Evolutionary conservation across 371 early-diverging fungal genomes (phyloP), one percentile per base, ranked within the genome.

Genomic region (Haplosporangium sp.): DNA sequence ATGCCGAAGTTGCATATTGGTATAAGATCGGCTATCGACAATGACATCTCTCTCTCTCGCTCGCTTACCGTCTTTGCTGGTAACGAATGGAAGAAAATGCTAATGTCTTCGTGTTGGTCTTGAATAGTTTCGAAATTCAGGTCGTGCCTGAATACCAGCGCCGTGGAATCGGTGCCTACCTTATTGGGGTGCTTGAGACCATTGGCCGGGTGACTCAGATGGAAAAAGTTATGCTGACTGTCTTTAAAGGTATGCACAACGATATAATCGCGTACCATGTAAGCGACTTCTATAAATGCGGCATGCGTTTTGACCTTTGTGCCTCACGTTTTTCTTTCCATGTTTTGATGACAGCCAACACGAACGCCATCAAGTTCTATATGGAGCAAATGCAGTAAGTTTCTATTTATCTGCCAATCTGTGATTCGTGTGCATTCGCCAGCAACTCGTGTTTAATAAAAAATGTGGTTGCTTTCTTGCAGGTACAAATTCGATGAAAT

Each of bases 221-320:
- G 87, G 87, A 89, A 52, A 90, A 88, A 62, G 84, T 87, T 16
- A 90, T 90, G 90, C 54, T 90, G 62, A 90, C 90, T 0, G 90
- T 90, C 9, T 87, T 89, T 57, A 87, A 87, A 85, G 84, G 90
- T 88, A 85, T 7, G 9, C 5, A 4, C 6, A 29, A 29, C 20
- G 45, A 20, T 55, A 9, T 1, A 13, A 37, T 21, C n/a, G n/a
- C n/a, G n/a, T n/a, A n/a, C n/a, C n/a, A n/a, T n/a, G n/a, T n/a
- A n/a, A n/a, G n/a, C n/a, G n/a, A n/a, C n/a, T n/a, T n/a, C n/a
- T n/a, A n/a, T n/a, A n/a, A n/a, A n/a, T n/a, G n/a, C n/a, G n/a
- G n/a, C n/a, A n/a, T n/a, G n/a, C n/a, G n/a, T n/a, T n/a, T n/a
- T n/a, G n/a, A n/a, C n/a, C n/a, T n/a, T n/a, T n/a, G n/a, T n/a